These are phyloP conservation scores for Dictyostelium intermedium DNA, from an alignment of 78 protist species.

Conservation along the genomic window DNA sequence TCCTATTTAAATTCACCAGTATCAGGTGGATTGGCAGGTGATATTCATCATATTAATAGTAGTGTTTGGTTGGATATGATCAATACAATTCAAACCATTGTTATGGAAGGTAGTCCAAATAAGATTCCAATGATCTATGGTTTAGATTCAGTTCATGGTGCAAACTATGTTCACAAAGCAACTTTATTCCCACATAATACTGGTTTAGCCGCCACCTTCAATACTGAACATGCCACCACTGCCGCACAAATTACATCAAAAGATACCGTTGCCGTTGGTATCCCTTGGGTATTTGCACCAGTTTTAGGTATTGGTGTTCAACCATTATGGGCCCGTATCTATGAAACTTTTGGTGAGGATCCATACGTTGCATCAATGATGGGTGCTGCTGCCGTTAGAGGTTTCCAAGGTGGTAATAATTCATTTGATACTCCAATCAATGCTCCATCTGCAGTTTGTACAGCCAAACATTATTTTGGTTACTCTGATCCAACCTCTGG, in stretches of 20 bases:
- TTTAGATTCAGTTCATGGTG: constrained; percentile 81
- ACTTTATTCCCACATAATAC: constrained; percentile 78
- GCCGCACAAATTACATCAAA: constrained; percentile 27
- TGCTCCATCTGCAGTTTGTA: constrained; percentile 37
- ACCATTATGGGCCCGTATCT: constrained; percentile 82
- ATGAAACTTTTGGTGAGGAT: constrained; percentile 87
- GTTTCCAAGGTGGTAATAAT: constrained; percentile 63
- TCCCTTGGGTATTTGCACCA: constrained; percentile 87
- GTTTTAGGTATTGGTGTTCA: constrained; percentile 73
- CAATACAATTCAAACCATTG: constrained; percentile 16
- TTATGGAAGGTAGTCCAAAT: constrained; percentile 63
- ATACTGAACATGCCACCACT: constrained; percentile 3
- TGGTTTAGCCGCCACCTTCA: constrained; percentile 74
- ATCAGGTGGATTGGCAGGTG: constrained; percentile 44
- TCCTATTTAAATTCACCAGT: constrained; percentile 49
- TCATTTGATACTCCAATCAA: constrained; percentile 13
- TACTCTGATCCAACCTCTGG: constrained; percentile 77
- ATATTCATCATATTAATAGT: not conserved
- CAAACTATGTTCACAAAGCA: constrained; percentile 61
- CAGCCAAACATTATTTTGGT: constrained; percentile 80
- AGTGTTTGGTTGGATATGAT: constrained; percentile 42
- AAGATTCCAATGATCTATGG: constrained; percentile 79
- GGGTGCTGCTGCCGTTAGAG: constrained; percentile 72
- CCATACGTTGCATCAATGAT: constrained; percentile 50
- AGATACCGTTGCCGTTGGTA: constrained; percentile 83